Evolutionary conservation across 2,329 filamentous ascomycete genomes (phyloP).

Genomic region (Fusarium poae): DNA sequence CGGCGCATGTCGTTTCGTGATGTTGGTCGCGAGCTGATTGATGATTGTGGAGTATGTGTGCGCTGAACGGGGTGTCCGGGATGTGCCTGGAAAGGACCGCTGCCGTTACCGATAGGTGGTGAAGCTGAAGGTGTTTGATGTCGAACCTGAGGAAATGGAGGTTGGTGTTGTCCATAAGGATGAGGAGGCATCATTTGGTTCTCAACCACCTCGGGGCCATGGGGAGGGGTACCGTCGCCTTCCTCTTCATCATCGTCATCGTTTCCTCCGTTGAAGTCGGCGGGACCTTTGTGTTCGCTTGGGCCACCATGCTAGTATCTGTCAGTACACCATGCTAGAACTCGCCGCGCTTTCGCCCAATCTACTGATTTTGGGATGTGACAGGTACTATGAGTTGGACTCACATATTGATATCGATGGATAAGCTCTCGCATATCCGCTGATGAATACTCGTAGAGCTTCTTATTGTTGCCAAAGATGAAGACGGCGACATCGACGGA

Average conservation of each 20-base stretch:
- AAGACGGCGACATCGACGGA: slow-evolving; percentile 99
- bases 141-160: slow-evolving; percentile 83
- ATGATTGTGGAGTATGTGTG: slow-evolving; percentile 85
- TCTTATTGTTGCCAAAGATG: slow-evolving; percentile 99
- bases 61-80: slow-evolving; percentile 63
- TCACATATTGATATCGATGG: slow-evolving; percentile 88
- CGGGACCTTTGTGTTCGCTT: slow-evolving; percentile 95
- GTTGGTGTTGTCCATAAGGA: slow-evolving; percentile 70
- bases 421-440: slow-evolving; percentile 93
- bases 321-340: slow-evolving; percentile 17
- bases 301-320: slow-evolving; percentile 82
- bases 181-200: slow-evolving; percentile 77
- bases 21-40: slow-evolving; percentile 71
- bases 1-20: slow-evolving; percentile 85
- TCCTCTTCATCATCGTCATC: slow-evolving; percentile 89
- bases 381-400: slow-evolving; percentile 54
- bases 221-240: slow-evolving; percentile 76
- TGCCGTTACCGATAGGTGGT: slow-evolving; percentile 86
- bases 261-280: slow-evolving; percentile 88
- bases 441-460: slow-evolving; percentile 97
- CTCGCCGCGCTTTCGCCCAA: background rate
- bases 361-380: slow-evolving; percentile 5
- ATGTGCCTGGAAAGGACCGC: slow-evolving; percentile 72
- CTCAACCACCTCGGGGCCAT: slow-evolving; percentile 69
- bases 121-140: slow-evolving; percentile 88